Percentiles rank a stretch among this genome's conserved stretches.
phyloP scores from a whole-genome alignment of 2,329 filamentous ascomycete species.

The Calonectria crousiana region DNA sequence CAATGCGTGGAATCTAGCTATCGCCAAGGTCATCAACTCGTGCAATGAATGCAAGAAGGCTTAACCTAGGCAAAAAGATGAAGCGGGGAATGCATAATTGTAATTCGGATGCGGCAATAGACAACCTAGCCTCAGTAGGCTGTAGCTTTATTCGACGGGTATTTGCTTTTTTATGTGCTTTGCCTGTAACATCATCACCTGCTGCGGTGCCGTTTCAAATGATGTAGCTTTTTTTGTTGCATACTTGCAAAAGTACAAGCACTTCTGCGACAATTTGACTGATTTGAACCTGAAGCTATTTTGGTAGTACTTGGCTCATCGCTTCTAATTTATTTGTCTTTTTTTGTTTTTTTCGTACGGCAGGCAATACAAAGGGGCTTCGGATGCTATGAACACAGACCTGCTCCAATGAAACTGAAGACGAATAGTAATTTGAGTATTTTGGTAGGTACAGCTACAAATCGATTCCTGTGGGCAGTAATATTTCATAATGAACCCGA shows the following conservation, averaged over 20 bases:
- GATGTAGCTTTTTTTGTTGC: neutral
- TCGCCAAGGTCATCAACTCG: neutral
- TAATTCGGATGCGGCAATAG: neutral
- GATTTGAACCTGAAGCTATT: neutral
- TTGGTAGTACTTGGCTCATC: neutral
- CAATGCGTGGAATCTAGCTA: neutral
- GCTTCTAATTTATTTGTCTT: neutral
- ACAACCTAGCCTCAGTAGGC: neutral
- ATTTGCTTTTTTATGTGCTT: neutral
- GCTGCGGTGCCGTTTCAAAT: neutral
- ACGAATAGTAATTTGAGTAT: neutral
- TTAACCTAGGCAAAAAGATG: too few relatives aligned
- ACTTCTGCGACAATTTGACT: neutral
- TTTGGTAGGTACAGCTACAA: neutral
- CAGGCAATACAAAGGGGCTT: neutral
- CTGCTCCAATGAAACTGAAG: neutral
- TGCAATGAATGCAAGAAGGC: neutral
- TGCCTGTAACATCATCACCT: neutral
- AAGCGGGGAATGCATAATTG: neutral
- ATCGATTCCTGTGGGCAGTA: too few relatives aligned
- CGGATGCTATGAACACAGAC: neutral
- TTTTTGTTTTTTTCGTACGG: neutral
- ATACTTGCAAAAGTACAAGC: neutral
- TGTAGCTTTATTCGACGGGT: neutral
- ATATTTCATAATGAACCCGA: too few relatives aligned